Conservation (phyloP, 257 asterid species). For the Scutellaria galericulata region DNA sequence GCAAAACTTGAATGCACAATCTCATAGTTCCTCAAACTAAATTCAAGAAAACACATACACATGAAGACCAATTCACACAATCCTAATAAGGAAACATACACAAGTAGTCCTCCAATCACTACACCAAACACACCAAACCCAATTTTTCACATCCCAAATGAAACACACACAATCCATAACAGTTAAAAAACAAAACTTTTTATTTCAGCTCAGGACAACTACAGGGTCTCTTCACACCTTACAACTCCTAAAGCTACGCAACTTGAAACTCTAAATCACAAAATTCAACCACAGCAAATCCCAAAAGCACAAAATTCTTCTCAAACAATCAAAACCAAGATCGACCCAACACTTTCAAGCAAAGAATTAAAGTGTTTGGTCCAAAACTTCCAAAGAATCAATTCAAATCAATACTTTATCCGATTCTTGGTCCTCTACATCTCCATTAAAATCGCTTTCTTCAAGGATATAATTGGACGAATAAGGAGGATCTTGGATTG, state of each 20-base stretch:
- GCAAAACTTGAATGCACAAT: neutral
- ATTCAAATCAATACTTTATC: conserved; percentile 47
- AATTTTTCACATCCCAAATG: neutral
- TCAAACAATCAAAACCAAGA: conserved; percentile 42
- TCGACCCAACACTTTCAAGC: conserved; percentile 33
- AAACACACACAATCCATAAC: neutral
- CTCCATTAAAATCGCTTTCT: conserved; percentile 40
- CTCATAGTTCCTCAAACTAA: neutral
- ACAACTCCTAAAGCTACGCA: neutral
- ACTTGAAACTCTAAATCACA: conserved; percentile 31
- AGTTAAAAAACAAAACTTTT: conserved; percentile 21
- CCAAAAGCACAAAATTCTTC: conserved; percentile 17
- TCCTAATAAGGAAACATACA: conserved; percentile 6
- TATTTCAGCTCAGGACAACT: conserved; percentile 1
- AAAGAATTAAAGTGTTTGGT: conserved; percentile 17
- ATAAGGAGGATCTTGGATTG: conserved; percentile 42
- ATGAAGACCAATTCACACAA: neutral
- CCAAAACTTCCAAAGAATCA: neutral
- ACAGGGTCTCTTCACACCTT: neutral
- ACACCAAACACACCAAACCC: neutral
- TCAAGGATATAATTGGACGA: conserved; percentile 48
- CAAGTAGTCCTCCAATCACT: neutral
- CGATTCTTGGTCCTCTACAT: conserved; percentile 46
- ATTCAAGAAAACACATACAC: neutral
- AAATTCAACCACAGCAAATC: conserved; percentile 17